A percentile compares a stretch with the other conserved stretches of the same genome.
Conservation (phyloP, 805 yeast species). For the Barnettozyma californica region DNA sequence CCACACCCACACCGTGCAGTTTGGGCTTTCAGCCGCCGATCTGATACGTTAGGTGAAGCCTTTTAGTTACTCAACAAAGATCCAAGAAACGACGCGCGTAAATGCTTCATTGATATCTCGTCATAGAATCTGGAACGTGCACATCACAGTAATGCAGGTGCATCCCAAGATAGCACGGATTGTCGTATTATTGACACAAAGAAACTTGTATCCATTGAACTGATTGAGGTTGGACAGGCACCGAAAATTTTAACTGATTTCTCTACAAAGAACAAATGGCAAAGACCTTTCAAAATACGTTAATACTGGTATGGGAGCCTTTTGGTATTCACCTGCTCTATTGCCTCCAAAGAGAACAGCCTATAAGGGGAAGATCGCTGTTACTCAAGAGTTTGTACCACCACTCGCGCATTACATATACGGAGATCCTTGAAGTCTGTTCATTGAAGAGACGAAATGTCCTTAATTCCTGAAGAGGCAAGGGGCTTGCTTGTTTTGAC, state of each 20-base stretch:
- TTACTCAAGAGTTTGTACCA: slow-evolving; percentile 39
- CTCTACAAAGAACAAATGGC: slow-evolving; percentile 8
- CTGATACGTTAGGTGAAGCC: slow-evolving; percentile 39
- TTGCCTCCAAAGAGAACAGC: slow-evolving; percentile 47
- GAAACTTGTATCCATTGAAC: slow-evolving; percentile 55
- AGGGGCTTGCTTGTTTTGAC: slow-evolving; percentile 29
- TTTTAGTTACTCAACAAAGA: slow-evolving; percentile 43
- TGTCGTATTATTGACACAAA: slow-evolving; percentile 56
- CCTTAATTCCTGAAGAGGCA: slow-evolving; percentile 38
- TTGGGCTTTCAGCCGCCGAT: slow-evolving; percentile 47
- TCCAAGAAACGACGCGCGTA: slow-evolving; percentile 40
- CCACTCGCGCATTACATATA: slow-evolving; percentile 27
- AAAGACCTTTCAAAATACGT: slow-evolving; percentile 22
- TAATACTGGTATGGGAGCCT: slow-evolving; percentile 39
- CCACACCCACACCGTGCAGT: slow-evolving; percentile 40
- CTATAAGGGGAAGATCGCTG: slow-evolving; percentile 53
- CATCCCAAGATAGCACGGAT: slow-evolving; percentile 40
- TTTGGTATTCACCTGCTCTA: slow-evolving; percentile 42
- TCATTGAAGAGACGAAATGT: slow-evolving; percentile 34
- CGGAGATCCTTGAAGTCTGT: slow-evolving; percentile 33
- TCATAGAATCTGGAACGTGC: slow-evolving; percentile 47
- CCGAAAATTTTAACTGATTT: slow-evolving; percentile 21
- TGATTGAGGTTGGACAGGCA: slow-evolving; percentile 38
- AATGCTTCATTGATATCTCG: slow-evolving; percentile 41
- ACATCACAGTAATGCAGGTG: slow-evolving; percentile 40